Base-by-base conservation (phyloP, 78 protist species). In the Mantamonas sphyraenae region DNA sequence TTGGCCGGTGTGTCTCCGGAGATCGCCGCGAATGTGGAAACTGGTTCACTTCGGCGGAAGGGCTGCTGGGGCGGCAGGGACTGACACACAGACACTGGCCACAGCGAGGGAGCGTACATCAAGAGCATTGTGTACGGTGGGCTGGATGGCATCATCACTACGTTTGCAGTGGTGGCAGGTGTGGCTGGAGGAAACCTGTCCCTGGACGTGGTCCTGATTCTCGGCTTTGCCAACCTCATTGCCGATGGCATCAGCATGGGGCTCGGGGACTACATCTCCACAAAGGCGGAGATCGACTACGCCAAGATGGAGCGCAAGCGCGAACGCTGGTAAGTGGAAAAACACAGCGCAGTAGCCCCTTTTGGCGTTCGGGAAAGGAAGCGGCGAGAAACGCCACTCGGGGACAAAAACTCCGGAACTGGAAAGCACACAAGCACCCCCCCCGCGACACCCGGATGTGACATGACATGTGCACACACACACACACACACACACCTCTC, bases 211-310 rank as follows among this genome's bases (percentile, higher is more conserved):
- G 79, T 90, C 28, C 56, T 90, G 26, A 57, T 90, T 19, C 35
- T 90, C 30, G 91, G 92, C 58, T 72, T 90, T 38, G 85, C 95
- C 20, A 83, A 80, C 73, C 63, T 83, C 39, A 14, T 90, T 2
- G 95, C 91, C 1, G 91, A 86, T 57, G 95, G 84, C 34, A 26
- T 85, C 28, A 73, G 83, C 34, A 90, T 90, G 95, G 95, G 91
- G 24, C 26, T 90, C 24, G 95, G 95, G 30, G 91, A 86, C 24
- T 80, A 62, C 42, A 55, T 90, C n/a, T 61, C 77, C 43, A 62
- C 65, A 16, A 43, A 62, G 35, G 91, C 95, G 16, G 91, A 85
- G 70, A 50, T 43, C 24, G 85, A 83, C 40, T 77, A 57, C 39
- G 30, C 73, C 2, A 37, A 35, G 38, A 35, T 12, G 40, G 89